Evolutionary conservation across 202 grass and related monocot species (phyloP).

Genomic region (Schoenoplectus triqueter): DNA sequence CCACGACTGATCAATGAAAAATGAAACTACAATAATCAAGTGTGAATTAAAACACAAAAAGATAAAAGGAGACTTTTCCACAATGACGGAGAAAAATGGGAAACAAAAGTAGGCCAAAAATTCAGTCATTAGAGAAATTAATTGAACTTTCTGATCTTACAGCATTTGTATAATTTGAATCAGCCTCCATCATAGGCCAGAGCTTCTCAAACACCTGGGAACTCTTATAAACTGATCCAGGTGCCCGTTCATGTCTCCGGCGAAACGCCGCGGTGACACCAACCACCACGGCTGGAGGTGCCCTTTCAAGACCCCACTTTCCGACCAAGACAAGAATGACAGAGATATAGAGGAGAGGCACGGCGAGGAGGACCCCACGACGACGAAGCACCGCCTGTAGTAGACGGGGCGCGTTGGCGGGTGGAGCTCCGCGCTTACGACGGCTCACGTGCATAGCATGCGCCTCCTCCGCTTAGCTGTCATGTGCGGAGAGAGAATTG

Average conservation of each 20-base stretch:
- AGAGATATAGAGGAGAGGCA: slow-evolving; percentile 49
- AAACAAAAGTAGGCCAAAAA: slow-evolving; percentile 14
- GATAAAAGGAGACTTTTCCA: not conserved
- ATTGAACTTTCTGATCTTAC: not conserved
- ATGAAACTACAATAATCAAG: not conserved
- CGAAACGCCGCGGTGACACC: slow-evolving; percentile 47
- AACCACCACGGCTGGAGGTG: slow-evolving; percentile 27
- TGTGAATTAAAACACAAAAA: not conserved
- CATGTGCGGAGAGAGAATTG: not conserved
- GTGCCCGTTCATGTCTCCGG: slow-evolving; percentile 35
- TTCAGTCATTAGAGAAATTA: too few relatives aligned
- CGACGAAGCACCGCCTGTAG: slow-evolving; percentile 44
- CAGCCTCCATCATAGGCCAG: slow-evolving; percentile 69
- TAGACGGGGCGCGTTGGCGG: slow-evolving; percentile 30
- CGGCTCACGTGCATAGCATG: slow-evolving; percentile 32
- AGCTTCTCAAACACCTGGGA: slow-evolving; percentile 73
- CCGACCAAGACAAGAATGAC: slow-evolving; percentile 52
- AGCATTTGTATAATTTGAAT: slow-evolving; percentile 40
- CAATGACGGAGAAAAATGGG: not conserved
- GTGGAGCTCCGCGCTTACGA: slow-evolving; percentile 44
- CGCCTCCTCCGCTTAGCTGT: slow-evolving; percentile 32
- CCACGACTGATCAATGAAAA: slow-evolving; percentile 19
- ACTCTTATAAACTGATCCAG: slow-evolving; percentile 77
- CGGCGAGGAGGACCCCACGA: slow-evolving; percentile 46
- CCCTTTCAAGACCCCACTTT: slow-evolving; percentile 31